phyloP scores from a whole-genome alignment of 768 basidiomycete species.

The Sporobolomyces phaffii region DNA sequence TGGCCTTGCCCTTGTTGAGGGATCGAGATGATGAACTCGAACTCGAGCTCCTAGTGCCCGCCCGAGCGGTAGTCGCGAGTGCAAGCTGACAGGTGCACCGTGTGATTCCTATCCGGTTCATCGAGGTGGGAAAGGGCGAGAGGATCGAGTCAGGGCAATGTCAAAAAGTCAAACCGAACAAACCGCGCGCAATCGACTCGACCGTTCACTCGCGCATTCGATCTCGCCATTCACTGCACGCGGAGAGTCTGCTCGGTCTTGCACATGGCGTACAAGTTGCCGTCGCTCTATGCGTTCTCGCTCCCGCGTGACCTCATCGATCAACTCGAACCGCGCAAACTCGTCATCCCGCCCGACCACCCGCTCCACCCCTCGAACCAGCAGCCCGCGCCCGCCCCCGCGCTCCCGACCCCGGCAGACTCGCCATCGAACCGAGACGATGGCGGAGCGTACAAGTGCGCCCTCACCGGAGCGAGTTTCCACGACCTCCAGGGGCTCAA shows the following conservation, averaged over 20 bases:
- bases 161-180: no score
- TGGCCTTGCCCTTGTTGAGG: not conserved
- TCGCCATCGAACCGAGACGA: not conserved
- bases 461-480: conserved; percentile 56
- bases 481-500: conserved; percentile 73
- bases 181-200: not conserved
- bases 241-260: not conserved
- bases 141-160: not conserved
- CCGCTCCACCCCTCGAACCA: conserved; percentile 28
- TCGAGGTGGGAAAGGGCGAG: not conserved
- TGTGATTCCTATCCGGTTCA: conserved; percentile 2
- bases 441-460: conserved; percentile 29
- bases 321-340: conserved; percentile 18
- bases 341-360: conserved; percentile 34
- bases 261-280: conserved; percentile 8
- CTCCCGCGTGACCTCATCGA: conserved; percentile 22
- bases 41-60: not conserved
- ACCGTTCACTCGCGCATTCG: not conserved
- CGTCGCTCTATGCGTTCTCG: conserved; percentile 35
- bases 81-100: not conserved
- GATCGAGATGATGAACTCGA: not conserved
- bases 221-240: not conserved
- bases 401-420: not conserved
- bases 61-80: not conserved
- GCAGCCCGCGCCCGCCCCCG: not conserved